A percentile compares a stretch with the other conserved stretches of the same genome.
Conservation (phyloP, 352 stramenopile species). For the Phytophthora ohioensis region DNA sequence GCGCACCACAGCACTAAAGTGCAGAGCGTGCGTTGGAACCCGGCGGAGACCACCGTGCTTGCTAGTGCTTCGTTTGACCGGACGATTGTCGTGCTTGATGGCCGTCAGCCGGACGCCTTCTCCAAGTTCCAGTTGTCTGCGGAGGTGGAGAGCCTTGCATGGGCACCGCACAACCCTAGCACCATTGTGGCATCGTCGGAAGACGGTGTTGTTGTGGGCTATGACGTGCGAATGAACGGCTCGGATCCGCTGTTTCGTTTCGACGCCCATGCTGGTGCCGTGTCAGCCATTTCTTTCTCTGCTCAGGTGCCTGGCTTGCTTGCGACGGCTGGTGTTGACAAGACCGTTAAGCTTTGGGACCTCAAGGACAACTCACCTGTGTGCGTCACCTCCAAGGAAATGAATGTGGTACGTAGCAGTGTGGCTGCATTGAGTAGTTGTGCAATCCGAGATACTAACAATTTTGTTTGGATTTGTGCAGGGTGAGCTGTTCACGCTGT, state of each 20-base stretch:
- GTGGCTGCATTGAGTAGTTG: conserved; percentile 4
- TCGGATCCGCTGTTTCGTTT: conserved; percentile 93
- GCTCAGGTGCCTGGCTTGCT: conserved; percentile 93
- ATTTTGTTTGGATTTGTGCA: conserved; percentile 36
- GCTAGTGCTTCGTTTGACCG: conserved; percentile 96
- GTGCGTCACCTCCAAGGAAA: conserved; percentile 91
- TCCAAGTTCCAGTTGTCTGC: conserved; percentile 83
- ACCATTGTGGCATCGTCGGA: conserved; percentile 95
- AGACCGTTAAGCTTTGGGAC: conserved; percentile 99
- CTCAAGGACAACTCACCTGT: conserved; percentile 72
- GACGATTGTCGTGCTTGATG: conserved; percentile 95
- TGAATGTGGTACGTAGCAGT: conserved; percentile 88
- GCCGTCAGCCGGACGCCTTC: conserved; percentile 83
- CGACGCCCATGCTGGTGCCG: conserved; percentile 90
- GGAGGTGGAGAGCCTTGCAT: conserved; percentile 94
- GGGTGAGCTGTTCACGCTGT: conserved; percentile 92
- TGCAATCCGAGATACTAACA: conserved; percentile 8
- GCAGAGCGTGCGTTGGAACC: conserved; percentile 97
- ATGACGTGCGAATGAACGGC: conserved; percentile 97
- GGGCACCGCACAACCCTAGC: conserved; percentile 93
- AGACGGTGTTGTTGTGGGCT: conserved; percentile 94
- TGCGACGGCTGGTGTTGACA: conserved; percentile 96
- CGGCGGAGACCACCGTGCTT: conserved; percentile 96
- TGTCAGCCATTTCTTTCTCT: conserved; percentile 89
- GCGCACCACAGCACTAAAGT: conserved; percentile 99